phyloP scores from a whole-genome alignment of 305 asterid genomes.

The Nicotiana rustica region DNA sequence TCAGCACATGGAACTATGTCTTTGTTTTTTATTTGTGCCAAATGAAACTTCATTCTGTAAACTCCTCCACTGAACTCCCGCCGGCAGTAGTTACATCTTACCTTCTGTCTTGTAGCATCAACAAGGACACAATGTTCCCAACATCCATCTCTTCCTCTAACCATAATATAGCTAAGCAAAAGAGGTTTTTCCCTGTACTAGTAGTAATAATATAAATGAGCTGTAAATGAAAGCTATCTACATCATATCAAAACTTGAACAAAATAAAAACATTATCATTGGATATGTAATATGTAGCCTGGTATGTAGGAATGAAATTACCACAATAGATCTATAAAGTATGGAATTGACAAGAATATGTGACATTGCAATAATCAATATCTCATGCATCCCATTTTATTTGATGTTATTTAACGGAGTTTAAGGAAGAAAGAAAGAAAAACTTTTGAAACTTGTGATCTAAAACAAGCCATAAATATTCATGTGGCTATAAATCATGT shows the following conservation, averaged over 20 bases:
- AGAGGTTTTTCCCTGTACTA: conserved; percentile 11
- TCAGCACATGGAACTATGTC: conserved; percentile 58
- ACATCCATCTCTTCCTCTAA: conserved; percentile 61
- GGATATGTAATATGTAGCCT: background rate
- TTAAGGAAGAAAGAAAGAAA: no score
- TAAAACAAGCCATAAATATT: no score
- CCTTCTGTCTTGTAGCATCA: conserved; percentile 59
- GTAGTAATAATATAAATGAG: conserved; percentile 9
- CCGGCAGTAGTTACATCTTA: conserved; percentile 57
- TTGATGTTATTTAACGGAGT: no score
- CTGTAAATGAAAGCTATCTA: background rate
- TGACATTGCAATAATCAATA: background rate
- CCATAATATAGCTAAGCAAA: conserved; percentile 41
- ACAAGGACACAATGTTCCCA: conserved; percentile 63
- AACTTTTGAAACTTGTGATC: no score
- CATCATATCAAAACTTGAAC: conserved; percentile 1
- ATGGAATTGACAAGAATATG: background rate
- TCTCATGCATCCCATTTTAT: no score
- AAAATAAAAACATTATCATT: background rate
- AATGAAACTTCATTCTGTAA: conserved; percentile 59
- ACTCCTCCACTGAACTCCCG: conserved; percentile 65
- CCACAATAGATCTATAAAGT: background rate
- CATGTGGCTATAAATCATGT: no score
- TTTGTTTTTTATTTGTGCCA: conserved; percentile 59
- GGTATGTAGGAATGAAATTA: background rate